phyloP scores from a whole-genome alignment of 208 protist species.

The Angomonas deanei region DNA sequence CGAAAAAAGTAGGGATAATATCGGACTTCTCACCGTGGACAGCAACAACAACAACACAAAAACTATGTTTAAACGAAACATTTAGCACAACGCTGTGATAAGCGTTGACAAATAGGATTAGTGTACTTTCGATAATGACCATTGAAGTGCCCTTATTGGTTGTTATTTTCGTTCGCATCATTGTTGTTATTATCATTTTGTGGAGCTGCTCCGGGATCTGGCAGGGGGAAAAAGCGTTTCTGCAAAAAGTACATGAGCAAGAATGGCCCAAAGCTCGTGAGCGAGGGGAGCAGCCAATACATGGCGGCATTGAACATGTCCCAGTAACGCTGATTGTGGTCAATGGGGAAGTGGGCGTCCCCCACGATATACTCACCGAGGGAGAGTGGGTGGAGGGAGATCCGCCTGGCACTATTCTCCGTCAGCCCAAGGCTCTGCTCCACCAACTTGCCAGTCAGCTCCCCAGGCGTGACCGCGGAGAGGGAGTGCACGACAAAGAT shows the following conservation, averaged over 20 bases:
- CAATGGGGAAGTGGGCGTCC: conserved; percentile 46
- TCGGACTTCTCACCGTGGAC: no score
- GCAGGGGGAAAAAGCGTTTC: conserved; percentile 33
- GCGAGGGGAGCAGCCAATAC: conserved; percentile 28
- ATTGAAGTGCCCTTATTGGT: no score
- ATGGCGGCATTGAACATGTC: conserved; percentile 35
- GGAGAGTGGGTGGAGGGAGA: conserved; percentile 10
- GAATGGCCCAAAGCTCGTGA: conserved; percentile 53
- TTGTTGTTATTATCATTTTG: neutral
- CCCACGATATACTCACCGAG: conserved; percentile 32
- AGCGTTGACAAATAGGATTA: no score
- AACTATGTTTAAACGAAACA: no score
- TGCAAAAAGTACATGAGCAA: conserved; percentile 75
- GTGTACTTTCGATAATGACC: no score
- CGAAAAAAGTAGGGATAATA: no score
- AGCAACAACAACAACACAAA: no score
- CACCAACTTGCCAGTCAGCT: conserved; percentile 28
- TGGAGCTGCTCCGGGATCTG: conserved; percentile 12
- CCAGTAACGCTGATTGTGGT: conserved; percentile 37
- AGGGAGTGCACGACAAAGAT: conserved; percentile 28
- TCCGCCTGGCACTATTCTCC: neutral
- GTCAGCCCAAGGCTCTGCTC: neutral
- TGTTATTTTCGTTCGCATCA: neutral
- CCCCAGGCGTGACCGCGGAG: conserved; percentile 10
- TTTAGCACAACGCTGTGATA: no score